These are phyloP conservation scores for Boletus bicolor DNA, from an alignment of 768 basidiomycete genomes.

Conservation along the genomic window DNA sequence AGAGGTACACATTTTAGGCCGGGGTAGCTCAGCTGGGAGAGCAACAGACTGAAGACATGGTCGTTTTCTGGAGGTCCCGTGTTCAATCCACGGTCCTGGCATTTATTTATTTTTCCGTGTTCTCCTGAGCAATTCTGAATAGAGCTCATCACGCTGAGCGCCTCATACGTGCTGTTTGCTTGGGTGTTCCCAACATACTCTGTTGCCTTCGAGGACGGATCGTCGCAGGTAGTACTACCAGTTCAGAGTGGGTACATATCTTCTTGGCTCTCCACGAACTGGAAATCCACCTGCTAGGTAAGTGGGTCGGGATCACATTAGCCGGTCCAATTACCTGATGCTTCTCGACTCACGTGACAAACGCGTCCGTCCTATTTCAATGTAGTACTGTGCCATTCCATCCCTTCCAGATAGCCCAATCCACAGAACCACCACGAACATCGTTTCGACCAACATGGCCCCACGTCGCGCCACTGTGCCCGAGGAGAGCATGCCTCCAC, in stretches of 20 bases:
- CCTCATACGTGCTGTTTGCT: not conserved
- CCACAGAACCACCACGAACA: not conserved
- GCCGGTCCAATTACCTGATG: not conserved
- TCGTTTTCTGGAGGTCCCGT: constrained; percentile 49
- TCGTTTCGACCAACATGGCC: constrained; percentile 17
- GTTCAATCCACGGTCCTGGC: constrained; percentile 57
- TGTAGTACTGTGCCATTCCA: not conserved
- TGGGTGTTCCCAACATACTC: not conserved
- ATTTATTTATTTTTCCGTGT: constrained; percentile 22
- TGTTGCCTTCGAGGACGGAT: not conserved
- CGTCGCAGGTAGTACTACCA: not conserved
- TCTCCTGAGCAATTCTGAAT: too few species aligned
- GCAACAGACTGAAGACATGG: constrained; percentile 61
- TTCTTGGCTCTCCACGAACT: not conserved
- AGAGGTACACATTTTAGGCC: constrained; percentile 27
- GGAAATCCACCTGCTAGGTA: not conserved
- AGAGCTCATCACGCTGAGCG: too few species aligned
- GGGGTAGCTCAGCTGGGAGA: constrained; percentile 74
- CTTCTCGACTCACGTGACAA: constrained; percentile 20
- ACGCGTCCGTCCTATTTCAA: constrained; percentile 16
- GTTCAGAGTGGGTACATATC: not conserved
- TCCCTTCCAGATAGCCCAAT: not conserved
- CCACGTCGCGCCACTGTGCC: constrained; percentile 28
- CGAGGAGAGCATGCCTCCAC: constrained; percentile 27
- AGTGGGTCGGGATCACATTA: not conserved